Evolutionary conservation across 2,329 filamentous ascomycete genomes (phyloP).

Genomic region (Chaetomiaceae sp.): DNA sequence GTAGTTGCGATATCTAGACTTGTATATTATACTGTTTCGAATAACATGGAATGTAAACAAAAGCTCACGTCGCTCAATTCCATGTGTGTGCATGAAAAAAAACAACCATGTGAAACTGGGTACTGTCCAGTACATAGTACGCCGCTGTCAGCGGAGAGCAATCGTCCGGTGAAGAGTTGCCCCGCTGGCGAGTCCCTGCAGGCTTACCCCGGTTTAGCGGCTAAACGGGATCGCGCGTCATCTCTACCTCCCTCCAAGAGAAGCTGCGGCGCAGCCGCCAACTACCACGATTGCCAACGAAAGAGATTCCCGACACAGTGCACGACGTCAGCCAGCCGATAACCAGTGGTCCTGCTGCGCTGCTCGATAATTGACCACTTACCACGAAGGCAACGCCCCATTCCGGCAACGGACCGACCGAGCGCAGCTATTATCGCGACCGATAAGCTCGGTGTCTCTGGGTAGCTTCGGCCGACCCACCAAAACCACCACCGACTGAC

Average conservation of each 20-base stretch:
- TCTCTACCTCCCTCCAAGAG: neutral
- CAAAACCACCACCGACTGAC: neutral
- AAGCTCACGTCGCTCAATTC: too few species aligned
- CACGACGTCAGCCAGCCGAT: neutral
- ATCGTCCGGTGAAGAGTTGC: neutral
- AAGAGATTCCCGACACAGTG: neutral
- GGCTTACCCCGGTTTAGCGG: slow-evolving; percentile 7
- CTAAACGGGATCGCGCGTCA: slow-evolving; percentile 18
- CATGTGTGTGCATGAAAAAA: too few species aligned
- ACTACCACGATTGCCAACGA: slow-evolving; percentile 5
- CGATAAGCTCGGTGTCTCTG: slow-evolving; percentile 7
- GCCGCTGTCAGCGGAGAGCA: neutral
- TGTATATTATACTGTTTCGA: slow-evolving; percentile 21
- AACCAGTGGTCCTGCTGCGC: neutral
- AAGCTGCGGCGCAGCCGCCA: slow-evolving; percentile 13
- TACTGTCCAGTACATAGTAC: too few species aligned
- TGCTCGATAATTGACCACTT: neutral
- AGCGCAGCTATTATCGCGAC: slow-evolving; percentile 2
- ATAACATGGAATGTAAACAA: slow-evolving; percentile 2
- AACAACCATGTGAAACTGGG: too few species aligned
- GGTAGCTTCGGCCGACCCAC: slow-evolving; percentile 5
- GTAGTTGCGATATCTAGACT: slow-evolving; percentile 14
- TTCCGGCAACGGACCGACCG: neutral
- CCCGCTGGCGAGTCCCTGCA: slow-evolving; percentile 9
- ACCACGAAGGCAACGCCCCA: neutral